These are phyloP conservation scores for Arabis alpina DNA, from an alignment of 345 rosid genomes.

Conservation along the genomic window DNA sequence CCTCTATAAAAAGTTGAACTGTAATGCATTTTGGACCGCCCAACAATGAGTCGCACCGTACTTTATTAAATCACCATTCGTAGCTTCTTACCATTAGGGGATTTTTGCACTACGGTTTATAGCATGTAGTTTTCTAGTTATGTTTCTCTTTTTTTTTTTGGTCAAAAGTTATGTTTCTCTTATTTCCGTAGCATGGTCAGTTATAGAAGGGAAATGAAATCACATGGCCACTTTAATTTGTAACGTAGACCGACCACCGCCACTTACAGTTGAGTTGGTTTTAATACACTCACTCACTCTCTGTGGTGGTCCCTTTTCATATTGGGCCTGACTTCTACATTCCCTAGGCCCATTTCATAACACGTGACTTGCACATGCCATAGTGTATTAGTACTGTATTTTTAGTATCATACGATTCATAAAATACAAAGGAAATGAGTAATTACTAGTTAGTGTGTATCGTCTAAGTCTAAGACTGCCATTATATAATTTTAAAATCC, in stretches of 20 bases:
- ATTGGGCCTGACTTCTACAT: constrained; percentile 20
- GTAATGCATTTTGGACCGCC: too few species aligned
- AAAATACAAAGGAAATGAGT: too few species aligned
- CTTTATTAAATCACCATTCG: too few species aligned
- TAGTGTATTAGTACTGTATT: background rate
- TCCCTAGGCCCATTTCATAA: constrained; percentile 24
- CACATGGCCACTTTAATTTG: constrained; percentile 43
- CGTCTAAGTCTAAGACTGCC: constrained; percentile 10
- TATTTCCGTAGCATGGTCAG: background rate
- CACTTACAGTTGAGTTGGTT: constrained; percentile 37
- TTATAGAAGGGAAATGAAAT: constrained; percentile 1
- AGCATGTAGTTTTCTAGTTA: background rate
- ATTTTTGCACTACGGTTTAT: background rate
- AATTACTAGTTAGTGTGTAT: background rate
- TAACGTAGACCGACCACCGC: constrained; percentile 41
- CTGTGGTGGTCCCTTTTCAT: constrained; percentile 31
- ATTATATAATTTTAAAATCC: too few species aligned
- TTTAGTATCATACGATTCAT: background rate
- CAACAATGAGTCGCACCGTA: too few species aligned
- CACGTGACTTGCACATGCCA: constrained; percentile 26
- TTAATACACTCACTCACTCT: constrained; percentile 12
- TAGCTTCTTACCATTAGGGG: too few species aligned
- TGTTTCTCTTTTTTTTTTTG: too few species aligned
- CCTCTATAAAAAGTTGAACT: too few species aligned
- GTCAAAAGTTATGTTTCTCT: background rate